A percentile compares a stretch with the other conserved stretches of the same genome.
These are phyloP conservation scores for Actinomucor elegans DNA, from an alignment of 371 early-diverging fungal genomes.

Conservation along the genomic window DNA sequence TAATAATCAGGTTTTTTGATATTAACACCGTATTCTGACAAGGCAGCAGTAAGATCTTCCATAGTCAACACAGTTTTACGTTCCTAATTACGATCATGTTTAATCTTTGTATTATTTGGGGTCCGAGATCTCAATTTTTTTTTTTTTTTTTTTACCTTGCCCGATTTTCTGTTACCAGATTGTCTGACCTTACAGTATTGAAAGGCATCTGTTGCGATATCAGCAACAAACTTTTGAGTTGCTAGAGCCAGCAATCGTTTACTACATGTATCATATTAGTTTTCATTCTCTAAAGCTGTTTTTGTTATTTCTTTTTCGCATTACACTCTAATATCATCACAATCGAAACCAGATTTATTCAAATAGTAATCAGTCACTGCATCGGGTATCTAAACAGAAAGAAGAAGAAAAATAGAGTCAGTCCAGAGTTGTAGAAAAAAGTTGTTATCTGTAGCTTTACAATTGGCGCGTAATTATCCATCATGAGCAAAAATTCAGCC, in stretches of 20 bases:
- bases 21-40: conserved; percentile 93
- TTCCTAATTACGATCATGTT: conserved; percentile 43
- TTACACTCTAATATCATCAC: conserved; percentile 86
- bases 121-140: too few species aligned
- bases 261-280: conserved; percentile 30
- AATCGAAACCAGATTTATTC: conserved; percentile 91
- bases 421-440: background rate
- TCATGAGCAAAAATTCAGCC: conserved; percentile 82
- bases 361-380: conserved; percentile 96
- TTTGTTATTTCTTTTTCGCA: too few species aligned
- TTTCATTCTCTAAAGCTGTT: background rate
- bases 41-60: conserved; percentile 90
- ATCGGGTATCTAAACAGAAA: conserved; percentile 85
- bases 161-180: conserved; percentile 50
- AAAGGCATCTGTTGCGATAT: conserved; percentile 92
- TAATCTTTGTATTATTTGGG: too few species aligned
- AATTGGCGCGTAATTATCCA: conserved; percentile 90
- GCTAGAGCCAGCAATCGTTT: conserved; percentile 90
- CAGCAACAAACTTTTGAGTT: conserved; percentile 94
- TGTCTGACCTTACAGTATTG: conserved; percentile 91
- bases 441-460: conserved; percentile 35
- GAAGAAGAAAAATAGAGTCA: background rate
- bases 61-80: conserved; percentile 86
- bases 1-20: conserved; percentile 94
- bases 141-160: conserved; percentile 28